phyloP scores from a whole-genome alignment of 176 grass and related monocot species.

The Stipa capillata region DNA sequence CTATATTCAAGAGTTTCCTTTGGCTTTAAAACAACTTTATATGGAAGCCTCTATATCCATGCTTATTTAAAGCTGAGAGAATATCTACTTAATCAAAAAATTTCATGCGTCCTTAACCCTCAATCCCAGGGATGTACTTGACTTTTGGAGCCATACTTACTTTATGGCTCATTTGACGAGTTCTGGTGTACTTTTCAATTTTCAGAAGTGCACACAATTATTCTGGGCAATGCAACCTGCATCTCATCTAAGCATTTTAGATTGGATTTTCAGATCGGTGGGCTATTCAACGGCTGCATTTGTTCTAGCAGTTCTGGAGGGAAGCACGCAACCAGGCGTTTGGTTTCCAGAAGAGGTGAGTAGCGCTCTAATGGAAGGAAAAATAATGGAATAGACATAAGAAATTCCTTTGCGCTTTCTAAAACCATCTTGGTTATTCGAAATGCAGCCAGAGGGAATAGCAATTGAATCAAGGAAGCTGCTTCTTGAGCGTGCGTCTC shows the following conservation, averaged over 20 bases:
- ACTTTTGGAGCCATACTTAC: not conserved
- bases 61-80: not conserved
- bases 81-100: not conserved
- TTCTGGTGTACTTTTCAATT: not conserved
- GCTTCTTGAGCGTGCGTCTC: conserved; percentile 54
- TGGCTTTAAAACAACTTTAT: not conserved
- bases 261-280: conserved; percentile 45
- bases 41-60: not conserved
- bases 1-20: not conserved
- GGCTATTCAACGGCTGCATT: conserved; percentile 50
- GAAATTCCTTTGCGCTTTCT: not conserved
- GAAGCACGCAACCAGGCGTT: conserved; percentile 57
- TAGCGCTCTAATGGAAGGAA: not conserved
- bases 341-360: conserved; percentile 91
- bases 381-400: not conserved
- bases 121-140: not conserved
- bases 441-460: conserved; percentile 72
- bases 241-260: not conserved
- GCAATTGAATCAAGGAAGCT: conserved; percentile 69
- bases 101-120: not conserved
- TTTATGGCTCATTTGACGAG: not conserved
- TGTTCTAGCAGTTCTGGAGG: conserved; percentile 67
- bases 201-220: not conserved
- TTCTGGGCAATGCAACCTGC: not conserved
- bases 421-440: not conserved